These are phyloP conservation scores for Fusarium sp. DNA, from an alignment of 2,329 filamentous ascomycete species.

Conservation along the genomic window DNA sequence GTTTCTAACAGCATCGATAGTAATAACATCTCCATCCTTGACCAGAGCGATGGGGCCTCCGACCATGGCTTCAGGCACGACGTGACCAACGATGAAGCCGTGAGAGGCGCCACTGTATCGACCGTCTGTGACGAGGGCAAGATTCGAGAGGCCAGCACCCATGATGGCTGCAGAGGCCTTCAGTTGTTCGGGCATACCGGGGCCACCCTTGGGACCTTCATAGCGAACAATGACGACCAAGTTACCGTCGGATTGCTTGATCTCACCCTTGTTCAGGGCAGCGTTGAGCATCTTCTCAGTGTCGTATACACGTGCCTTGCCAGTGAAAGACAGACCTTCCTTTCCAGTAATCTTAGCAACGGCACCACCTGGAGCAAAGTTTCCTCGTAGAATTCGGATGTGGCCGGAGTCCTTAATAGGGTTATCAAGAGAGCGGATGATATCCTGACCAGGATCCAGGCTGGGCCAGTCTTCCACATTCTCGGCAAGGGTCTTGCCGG, in stretches of 20 bases:
- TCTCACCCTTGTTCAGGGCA: conserved; percentile 76
- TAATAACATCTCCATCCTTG: conserved; percentile 80
- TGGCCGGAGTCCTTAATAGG: conserved; percentile 87
- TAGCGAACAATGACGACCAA: conserved; percentile 91
- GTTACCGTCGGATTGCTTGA: conserved; percentile 69
- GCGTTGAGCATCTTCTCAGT: conserved; percentile 82
- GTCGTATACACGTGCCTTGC: conserved; percentile 84
- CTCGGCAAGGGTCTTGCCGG: conserved; percentile 82
- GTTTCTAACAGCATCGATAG: conserved; percentile 86
- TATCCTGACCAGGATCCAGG: conserved; percentile 79
- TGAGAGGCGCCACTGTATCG: conserved; percentile 89
- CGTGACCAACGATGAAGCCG: conserved; percentile 93
- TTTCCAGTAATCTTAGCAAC: conserved; percentile 98
- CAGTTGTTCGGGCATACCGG: conserved; percentile 96
- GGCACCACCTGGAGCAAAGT: conserved; percentile 86
- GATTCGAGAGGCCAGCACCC: conserved; percentile 86
- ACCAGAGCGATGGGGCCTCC: conserved; percentile 91
- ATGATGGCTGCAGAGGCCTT: conserved; percentile 90
- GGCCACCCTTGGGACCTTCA: conserved; percentile 91
- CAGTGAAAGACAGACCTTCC: conserved; percentile 84
- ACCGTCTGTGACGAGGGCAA: conserved; percentile 92
- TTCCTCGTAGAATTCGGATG: conserved; percentile 86
- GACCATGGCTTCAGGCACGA: conserved; percentile 87
- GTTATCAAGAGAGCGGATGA: conserved; percentile 82
- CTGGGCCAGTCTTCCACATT: conserved; percentile 82